Base-by-base conservation (phyloP, 768 basidiomycete genomes). In the Mrakia blollopis region DNA sequence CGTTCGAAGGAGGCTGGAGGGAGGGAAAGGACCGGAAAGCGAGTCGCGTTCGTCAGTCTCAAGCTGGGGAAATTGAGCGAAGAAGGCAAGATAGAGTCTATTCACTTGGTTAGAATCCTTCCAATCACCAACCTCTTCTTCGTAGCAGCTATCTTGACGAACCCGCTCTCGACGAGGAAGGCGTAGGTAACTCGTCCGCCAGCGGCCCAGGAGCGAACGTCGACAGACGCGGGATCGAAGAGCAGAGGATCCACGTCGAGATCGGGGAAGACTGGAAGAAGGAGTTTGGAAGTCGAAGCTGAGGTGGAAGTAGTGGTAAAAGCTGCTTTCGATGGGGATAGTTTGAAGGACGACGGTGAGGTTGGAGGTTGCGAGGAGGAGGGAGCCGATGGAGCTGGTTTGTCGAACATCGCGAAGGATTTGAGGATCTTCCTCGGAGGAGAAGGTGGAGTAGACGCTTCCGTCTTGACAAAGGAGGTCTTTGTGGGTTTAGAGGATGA, bases 1-100 rank as follows among this genome's bases (percentile, higher is more conserved):
- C 30, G 88, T 86, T 39, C 91, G 89, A 13, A 96, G 83, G 39
- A 90, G 86, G 80, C 95, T 96, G 52, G 18, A 7, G 35, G 9
- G 52, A 7, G 25, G 60, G 28, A 50, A 5, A 30, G 14, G 16
- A 39, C 30, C 39, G 39, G 39, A n/a, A n/a, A n/a, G 39, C 44
- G 44, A 44, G 35, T 30, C 28, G 21, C 21, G 57, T 57, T 5
- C 9, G 39, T 73, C 18, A 72, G 70, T 21, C 3, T 47, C 8
- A 0, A 39, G 10, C 25, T 69, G 6, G 4, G 41, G 37, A 30
- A 41, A 14, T 7, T 6, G 32, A 57, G 5, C 44, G 28, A 37
- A 75, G 50, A 39, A 35, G 2, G 21, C 2, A 32, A 30, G 44
- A 41, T 11, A 41, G 39, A 41, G 39, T 11, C 47, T 18, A 50